Base-by-base conservation (phyloP, 2,329 filamentous ascomycete genomes). In the Fusarium sp. region DNA sequence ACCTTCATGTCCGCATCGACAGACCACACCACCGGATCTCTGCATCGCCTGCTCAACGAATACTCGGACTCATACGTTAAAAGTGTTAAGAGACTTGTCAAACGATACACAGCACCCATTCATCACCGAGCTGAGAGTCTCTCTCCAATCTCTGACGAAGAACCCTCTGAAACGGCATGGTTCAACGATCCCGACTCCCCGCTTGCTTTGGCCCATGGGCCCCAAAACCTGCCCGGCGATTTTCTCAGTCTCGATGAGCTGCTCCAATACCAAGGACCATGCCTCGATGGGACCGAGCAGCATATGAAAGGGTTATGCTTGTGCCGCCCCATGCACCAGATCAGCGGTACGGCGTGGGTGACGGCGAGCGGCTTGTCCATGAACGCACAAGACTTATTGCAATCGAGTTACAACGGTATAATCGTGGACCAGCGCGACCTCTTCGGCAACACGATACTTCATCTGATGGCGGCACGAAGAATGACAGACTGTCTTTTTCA, bases 401-500 rank as follows among this genome's bases (percentile, higher is more conserved):
- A n/a, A 2, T 8, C 44, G 4, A 66, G 68, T 4, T 10, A 53
- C 5, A 36, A 46, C 0, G 40, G 51, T 1, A 10, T 54, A 0
- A 70, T 78, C n/a, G 47, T 75, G 6, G 46, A 65, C 15, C 27
- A 60, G 1, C 40, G 64, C 4, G 85, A 87, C 64, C 73, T 73
- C 3, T 87, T 87, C 63, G 83, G 82, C 1, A 87, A 88, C 70
- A 86, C 83, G 0, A 70, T 82, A 4, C 75, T 86, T 46, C 85
- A 86, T 66, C 77, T 87, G 9, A 77, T 87, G 36, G 83, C 84
- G 1, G 80, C 82, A 0, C 74, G 81, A 2, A 69, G 59, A 4
- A 8, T 70, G 27, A 68, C 73, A 15, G 67, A 78, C 3, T 28
- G 75, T 8, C 75, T 85, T 4, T 67, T 78, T 15, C 58, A 64